Evolutionary conservation across 2,329 filamentous ascomycete species (phyloP).

Genomic region (Ceratocystis cacaofunesta): DNA sequence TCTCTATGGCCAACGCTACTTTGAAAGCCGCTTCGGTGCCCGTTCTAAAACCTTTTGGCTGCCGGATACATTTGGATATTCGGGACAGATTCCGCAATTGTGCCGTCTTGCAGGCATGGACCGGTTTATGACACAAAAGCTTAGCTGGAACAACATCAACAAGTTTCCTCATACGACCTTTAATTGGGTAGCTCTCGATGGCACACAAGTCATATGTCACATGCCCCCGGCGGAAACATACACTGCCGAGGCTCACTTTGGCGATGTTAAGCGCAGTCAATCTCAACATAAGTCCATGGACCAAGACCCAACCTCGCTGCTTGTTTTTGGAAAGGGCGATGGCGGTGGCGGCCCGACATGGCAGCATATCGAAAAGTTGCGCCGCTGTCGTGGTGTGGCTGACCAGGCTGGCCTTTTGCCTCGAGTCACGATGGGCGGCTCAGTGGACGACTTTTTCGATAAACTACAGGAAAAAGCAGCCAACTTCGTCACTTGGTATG

Average conservation of each 20-base stretch:
- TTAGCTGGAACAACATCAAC: slow-evolving; percentile 99
- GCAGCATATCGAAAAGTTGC: slow-evolving; percentile 86
- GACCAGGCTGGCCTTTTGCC: slow-evolving; percentile 74
- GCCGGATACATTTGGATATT: slow-evolving; percentile 96
- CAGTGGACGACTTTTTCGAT: slow-evolving; percentile 90
- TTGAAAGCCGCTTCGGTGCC: slow-evolving; percentile 80
- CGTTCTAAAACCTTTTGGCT: slow-evolving; percentile 91
- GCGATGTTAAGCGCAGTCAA: slow-evolving; percentile 79
- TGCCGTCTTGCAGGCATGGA: slow-evolving; percentile 92
- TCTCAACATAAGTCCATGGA: slow-evolving; percentile 92
- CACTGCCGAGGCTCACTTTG: slow-evolving; percentile 85
- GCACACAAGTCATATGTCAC: slow-evolving; percentile 91
- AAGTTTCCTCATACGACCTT: slow-evolving; percentile 98
- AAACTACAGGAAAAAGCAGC: slow-evolving; percentile 63
- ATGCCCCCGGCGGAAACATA: slow-evolving; percentile 96
- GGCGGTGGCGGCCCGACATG: slow-evolving; percentile 91
- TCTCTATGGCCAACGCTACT: slow-evolving; percentile 87
- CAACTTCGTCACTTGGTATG: slow-evolving; percentile 88
- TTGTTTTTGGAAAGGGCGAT: slow-evolving; percentile 94
- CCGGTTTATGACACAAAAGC: slow-evolving; percentile 92
- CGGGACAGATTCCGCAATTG: slow-evolving; percentile 81
- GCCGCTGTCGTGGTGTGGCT: slow-evolving; percentile 78
- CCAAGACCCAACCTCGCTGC: slow-evolving; percentile 73
- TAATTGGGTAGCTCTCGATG: slow-evolving; percentile 93
- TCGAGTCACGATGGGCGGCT: slow-evolving; percentile 73